Evolutionary conservation across 2,329 filamentous ascomycete genomes (phyloP), one percentile per base, ranked within the genome.

Genomic region (Colletotrichum graminicola): DNA sequence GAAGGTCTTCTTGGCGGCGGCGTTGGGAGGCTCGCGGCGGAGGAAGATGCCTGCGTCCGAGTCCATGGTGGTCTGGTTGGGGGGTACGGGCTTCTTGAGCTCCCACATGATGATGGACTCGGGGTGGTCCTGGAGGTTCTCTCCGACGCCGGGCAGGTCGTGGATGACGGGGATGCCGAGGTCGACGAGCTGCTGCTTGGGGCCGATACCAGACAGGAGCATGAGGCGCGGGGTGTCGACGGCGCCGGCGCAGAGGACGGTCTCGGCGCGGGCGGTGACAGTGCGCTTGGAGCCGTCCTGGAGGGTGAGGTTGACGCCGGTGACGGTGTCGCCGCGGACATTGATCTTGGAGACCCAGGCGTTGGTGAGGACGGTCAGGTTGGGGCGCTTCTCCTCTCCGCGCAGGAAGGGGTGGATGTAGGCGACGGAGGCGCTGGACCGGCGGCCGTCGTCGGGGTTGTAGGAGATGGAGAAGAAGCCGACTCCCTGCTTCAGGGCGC

Each of bases 381-480:
- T 97, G 18, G 93, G 90, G 67, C 93, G 88, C 80, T 91, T 89
- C 86, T 97, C 94, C 59, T 94, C 91, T 51, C 93, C 94, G 51
- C 92, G 90, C 63, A 97, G 88, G 77, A 97, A 94, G 45, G 94
- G 94, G 82, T 97, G 94, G 78, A 97, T 95, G 83, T 97, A 97
- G 23, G 94, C 94, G 29, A 97, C 94, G 70, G 92, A 94, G 71
- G 94, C 94, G 79, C 92, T 95, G 84, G 92, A 95, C 74, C 94
- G 90, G 76, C 90, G 89, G 78, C 94, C 93, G 77, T 94, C 91
- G 77, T 97, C 94, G 3, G 94, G 94, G 84, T 97, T 97, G 84
- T 97, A 97, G 47, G 93, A 91, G 75, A 97, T 91, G 74, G 92
- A 94, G 86, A 97, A 95, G 87, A 97, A 97, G 67, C 94, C 94